Evolutionary conservation across 768 basidiomycete genomes (phyloP), one percentile per base, ranked within the genome.

Genomic region (Kwoniella newhampshirensis): DNA sequence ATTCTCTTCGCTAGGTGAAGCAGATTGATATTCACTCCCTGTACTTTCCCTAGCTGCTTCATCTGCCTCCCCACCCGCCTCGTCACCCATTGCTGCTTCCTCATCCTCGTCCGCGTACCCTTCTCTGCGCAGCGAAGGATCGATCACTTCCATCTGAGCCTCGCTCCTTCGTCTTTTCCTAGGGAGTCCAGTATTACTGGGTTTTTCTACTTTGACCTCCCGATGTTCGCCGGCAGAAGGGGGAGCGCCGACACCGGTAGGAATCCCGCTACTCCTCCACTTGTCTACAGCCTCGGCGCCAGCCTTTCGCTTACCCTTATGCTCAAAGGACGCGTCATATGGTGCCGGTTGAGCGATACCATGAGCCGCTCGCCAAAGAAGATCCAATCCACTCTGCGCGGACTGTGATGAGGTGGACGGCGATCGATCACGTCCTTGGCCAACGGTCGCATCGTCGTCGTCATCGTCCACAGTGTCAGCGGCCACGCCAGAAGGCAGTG

Each of bases 301-400:
- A 6, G 70, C 70, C 50, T 72, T 72, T 8, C 70, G 48, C 48
- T 72, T 72, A 6, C 70, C 70, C 44, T 67, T 69, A 30, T 54
- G 51, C 11, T 72, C 70, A 28, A 51, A 56, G 4, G 51, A 36
- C n/a, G 44, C 42, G 15, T 49, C 45, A n/a, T 51, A 56, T 4
- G 54, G 42, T 18, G 51, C 25, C 3, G 45, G 30, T 23, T 55
- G 18, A 7, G 51, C 25, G 1, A 57, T 35, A 27, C 59, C 61
- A 2, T 49, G 37, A 0, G 60, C 64, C 23, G 70, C 70, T 47
- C 60, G 48, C 57, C 61, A 64, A 11, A 72, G 42, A 0, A 72
- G 48, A 30, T 72, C 70, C 11, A 73, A 42, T n/a, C 66, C 68
- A 41, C 62, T 64, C 28, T 67, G 66, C 23, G 65, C 65, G 23